Evolutionary conservation across 129 eudicot species (phyloP).

Genomic region (Lonicera japonica): DNA sequence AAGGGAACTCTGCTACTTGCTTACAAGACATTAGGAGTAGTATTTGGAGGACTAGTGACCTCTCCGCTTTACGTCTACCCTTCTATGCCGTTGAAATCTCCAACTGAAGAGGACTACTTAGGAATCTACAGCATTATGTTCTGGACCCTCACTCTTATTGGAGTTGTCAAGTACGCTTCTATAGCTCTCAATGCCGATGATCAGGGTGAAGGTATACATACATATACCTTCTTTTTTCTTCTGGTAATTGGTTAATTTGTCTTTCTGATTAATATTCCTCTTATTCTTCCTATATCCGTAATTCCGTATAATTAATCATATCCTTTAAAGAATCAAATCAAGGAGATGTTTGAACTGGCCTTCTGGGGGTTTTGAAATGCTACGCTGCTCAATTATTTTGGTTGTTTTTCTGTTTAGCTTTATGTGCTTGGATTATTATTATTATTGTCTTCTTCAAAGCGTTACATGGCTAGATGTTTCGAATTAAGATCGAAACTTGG

Average conservation of each 20-base stretch:
- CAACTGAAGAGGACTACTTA: slow-evolving; percentile 54
- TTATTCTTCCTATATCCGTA: not conserved
- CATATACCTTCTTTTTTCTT: not conserved
- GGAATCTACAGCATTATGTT: slow-evolving; percentile 67
- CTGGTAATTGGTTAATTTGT: not conserved
- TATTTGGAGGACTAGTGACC: slow-evolving; percentile 70
- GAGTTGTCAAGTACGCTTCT: slow-evolving; percentile 58
- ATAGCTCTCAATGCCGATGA: slow-evolving; percentile 70
- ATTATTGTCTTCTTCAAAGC: too few relatives aligned
- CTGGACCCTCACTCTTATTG: slow-evolving; percentile 66
- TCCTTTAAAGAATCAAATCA: too few relatives aligned
- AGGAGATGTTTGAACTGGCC: too few relatives aligned
- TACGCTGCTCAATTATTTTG: too few relatives aligned
- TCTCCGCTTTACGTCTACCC: slow-evolving; percentile 77
- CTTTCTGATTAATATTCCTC: not conserved
- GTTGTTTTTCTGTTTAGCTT: too few relatives aligned
- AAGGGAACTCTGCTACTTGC: slow-evolving; percentile 43
- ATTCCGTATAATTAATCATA: too few relatives aligned
- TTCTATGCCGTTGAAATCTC: slow-evolving; percentile 62
- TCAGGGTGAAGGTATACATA: slow-evolving; percentile 68
- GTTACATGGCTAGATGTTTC: too few relatives aligned
- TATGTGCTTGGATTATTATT: too few relatives aligned
- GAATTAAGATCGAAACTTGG: too few relatives aligned
- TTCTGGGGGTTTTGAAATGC: too few relatives aligned
- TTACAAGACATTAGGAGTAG: slow-evolving; percentile 68